Evolutionary conservation across 257 asterid species (phyloP), one percentile per base, ranked within the genome.

Genomic region (Salvia hispanica): DNA sequence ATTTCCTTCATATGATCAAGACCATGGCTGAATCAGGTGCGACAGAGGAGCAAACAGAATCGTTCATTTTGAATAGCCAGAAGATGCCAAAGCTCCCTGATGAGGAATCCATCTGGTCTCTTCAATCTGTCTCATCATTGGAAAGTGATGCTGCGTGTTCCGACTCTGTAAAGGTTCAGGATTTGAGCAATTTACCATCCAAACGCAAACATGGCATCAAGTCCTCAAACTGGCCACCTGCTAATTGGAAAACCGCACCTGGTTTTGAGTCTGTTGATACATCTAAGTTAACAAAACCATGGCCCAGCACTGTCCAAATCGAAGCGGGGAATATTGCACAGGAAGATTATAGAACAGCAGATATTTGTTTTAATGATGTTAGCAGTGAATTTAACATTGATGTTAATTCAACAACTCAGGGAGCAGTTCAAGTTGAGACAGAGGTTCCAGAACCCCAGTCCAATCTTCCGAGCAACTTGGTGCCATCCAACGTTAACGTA

Each of bases 1-100:
- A 94, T 82, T 91, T 94, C 79, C 95, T 94, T 78, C 95, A 84
- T 80, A 87, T 94, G 95, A 80, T 91, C 66, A 80, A 88, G 4
- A 84, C 87, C 48, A 85, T 86, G 96, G 92, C 83, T 0, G 82
- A 82, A 81, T 88, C 99, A 66, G 96, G 97, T 73, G 79, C 96
- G 40, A 80, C 80, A 5, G 86, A 84, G 79, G 93, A 88, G 88
- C 95, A 94, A 77, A 83, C 80, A 9, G 99, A 91, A 67, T 72
- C 70, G 74, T 91, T 91, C 82, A 85, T 94, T 56, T 55, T 82
- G 62, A 91, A 87, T 77, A 84, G 91, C 87, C 97, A 85, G 82
- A 91, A 88, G 78, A 77, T 91, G 58, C 91, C 92, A 34, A 78
- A 80, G 68, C 88, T 91, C 72, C 91, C 95, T 31, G 73, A 55